Evolutionary conservation across 495 filamentous ascomycete genomes (phyloP).

Genomic region (Haplographium delicatum): DNA sequence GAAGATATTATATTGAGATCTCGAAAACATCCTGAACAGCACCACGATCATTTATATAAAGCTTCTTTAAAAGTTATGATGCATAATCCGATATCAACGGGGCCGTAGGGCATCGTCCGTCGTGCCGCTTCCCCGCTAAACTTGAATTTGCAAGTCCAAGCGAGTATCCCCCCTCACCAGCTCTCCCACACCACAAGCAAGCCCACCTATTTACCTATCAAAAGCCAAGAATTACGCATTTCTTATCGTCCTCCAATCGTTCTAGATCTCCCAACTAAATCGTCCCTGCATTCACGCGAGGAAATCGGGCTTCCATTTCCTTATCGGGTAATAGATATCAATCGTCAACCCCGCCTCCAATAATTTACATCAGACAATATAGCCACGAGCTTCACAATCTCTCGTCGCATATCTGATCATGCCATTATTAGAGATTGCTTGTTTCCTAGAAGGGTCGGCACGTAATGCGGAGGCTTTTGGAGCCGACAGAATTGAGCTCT

Average conservation of each 20-base stretch:
- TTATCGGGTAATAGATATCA: neutral
- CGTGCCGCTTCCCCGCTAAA: conserved; percentile 4
- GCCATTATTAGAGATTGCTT: conserved; percentile 43
- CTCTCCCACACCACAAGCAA: neutral
- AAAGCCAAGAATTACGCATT: too few relatives aligned
- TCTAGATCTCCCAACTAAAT: too few relatives aligned
- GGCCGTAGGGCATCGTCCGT: neutral
- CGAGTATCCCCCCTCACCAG: neutral
- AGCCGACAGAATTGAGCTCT: conserved; percentile 47
- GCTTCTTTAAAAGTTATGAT: too few relatives aligned
- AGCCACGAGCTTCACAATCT: too few relatives aligned
- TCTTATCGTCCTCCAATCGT: neutral
- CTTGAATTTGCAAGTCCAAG: conserved; percentile 12
- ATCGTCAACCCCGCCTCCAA: conserved; percentile 1
- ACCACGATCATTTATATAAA: too few relatives aligned
- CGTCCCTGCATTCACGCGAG: neutral
- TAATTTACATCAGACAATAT: too few relatives aligned
- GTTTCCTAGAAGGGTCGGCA: conserved; percentile 41
- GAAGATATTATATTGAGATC: too few relatives aligned
- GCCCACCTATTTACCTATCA: neutral
- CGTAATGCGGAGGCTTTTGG: conserved; percentile 34
- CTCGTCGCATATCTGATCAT: too few relatives aligned
- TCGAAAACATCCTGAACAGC: too few relatives aligned
- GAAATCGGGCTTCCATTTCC: conserved; percentile 1
- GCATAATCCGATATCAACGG: too few relatives aligned